These are phyloP conservation scores for Apiosordaria backusii DNA, from an alignment of 495 filamentous ascomycete genomes.

Conservation along the genomic window DNA sequence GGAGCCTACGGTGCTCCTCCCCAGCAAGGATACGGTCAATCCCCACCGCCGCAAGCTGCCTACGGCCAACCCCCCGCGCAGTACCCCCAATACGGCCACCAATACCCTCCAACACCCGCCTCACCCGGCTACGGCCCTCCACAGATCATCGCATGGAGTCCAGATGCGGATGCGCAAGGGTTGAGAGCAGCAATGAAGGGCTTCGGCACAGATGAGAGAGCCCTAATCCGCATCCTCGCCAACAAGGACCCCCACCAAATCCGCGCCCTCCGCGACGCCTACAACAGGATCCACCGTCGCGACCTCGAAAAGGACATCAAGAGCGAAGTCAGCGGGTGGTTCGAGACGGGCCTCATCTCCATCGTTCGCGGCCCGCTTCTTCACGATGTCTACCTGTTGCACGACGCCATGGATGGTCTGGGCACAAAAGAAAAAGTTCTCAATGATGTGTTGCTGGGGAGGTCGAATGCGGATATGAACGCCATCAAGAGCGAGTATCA, in stretches of 20 bases:
- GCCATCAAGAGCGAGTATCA: slow-evolving; percentile 78
- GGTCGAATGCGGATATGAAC: slow-evolving; percentile 78
- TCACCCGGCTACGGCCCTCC: slow-evolving; percentile 61
- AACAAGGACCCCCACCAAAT: slow-evolving; percentile 70
- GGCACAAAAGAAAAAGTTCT: slow-evolving; percentile 85
- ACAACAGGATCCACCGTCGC: slow-evolving; percentile 56
- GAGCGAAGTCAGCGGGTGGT: slow-evolving; percentile 69
- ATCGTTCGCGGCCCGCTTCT: slow-evolving; percentile 73
- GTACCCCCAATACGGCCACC: slow-evolving; percentile 34
- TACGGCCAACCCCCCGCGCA: slow-evolving; percentile 15
- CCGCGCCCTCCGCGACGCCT: slow-evolving; percentile 62
- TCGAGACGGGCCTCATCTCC: slow-evolving; percentile 64
- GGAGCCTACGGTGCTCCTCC: slow-evolving; percentile 22
- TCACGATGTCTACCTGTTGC: slow-evolving; percentile 62
- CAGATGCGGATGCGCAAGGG: slow-evolving; percentile 59
- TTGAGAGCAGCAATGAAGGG: slow-evolving; percentile 86
- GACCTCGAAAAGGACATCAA: slow-evolving; percentile 70
- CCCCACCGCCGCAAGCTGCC: slow-evolving; percentile 17
- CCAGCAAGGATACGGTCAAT: slow-evolving; percentile 15
- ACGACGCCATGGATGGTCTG: slow-evolving; percentile 66
- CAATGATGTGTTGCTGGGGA: slow-evolving; percentile 78
- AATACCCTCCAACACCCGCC: slow-evolving; percentile 50
- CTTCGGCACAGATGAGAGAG: slow-evolving; percentile 79
- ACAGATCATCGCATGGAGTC: slow-evolving; percentile 62
- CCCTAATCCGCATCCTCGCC: slow-evolving; percentile 63